A percentile compares a stretch with the other conserved stretches of the same genome.
Conservation (phyloP, 139 green algal species). For the Haematococcus lacustris region DNA sequence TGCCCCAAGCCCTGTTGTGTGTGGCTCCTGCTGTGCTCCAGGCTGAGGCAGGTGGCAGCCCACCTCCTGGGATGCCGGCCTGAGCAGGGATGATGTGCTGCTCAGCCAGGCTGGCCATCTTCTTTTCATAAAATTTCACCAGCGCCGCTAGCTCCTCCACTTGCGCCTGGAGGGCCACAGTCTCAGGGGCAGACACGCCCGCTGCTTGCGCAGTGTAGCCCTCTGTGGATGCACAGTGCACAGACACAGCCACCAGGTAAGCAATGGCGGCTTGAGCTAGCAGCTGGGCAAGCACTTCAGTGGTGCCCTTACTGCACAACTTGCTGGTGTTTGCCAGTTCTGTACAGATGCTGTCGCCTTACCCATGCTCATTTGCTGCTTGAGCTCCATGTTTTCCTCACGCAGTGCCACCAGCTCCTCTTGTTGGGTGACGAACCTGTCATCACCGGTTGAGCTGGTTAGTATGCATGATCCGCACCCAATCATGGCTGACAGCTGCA, state of each 20-base stretch:
- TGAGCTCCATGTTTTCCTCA: slow-evolving; percentile 32
- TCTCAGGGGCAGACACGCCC: not conserved
- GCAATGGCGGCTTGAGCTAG: too few species aligned
- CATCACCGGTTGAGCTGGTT: too few species aligned
- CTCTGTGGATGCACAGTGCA: too few species aligned
- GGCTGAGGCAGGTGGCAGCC: too few species aligned
- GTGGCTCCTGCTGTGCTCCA: too few species aligned
- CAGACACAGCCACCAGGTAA: too few species aligned
- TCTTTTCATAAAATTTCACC: slow-evolving; percentile 43
- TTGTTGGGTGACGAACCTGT: slow-evolving; percentile 53
- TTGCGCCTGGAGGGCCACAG: slow-evolving; percentile 17
- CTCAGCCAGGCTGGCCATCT: slow-evolving; percentile 21
- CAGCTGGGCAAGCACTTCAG: too few species aligned
- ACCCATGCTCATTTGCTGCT: slow-evolving; percentile 31
- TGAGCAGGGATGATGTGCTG: slow-evolving; percentile 15
- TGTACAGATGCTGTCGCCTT: too few species aligned
- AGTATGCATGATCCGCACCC: too few species aligned
- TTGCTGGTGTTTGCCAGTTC: too few species aligned
- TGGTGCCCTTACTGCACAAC: too few species aligned
- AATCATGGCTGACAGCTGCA: not conserved
- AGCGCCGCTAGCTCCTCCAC: slow-evolving; percentile 37
- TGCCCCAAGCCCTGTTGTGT: too few species aligned
- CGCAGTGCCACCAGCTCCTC: slow-evolving; percentile 49
- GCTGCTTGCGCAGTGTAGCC: not conserved
- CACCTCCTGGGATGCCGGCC: not conserved